phyloP scores from a whole-genome alignment of 441 rosid genomes.

The Brassica balearica region DNA sequence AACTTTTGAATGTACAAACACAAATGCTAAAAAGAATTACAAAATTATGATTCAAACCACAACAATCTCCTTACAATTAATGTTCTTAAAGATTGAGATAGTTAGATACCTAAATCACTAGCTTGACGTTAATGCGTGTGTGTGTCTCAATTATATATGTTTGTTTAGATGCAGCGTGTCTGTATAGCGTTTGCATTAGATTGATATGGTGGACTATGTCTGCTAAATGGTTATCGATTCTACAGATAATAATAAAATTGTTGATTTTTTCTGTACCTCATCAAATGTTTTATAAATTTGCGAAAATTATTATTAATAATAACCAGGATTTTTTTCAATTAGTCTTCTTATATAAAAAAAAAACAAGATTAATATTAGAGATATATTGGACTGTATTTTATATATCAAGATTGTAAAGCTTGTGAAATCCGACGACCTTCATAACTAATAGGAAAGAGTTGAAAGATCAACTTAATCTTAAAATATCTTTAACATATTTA shows the following conservation, averaged over 20 bases:
- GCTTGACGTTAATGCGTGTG: neutral
- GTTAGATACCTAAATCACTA: slow-evolving; percentile 1
- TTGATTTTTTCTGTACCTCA: neutral
- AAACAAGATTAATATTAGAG: neutral
- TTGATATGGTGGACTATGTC: neutral
- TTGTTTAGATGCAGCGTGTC: neutral
- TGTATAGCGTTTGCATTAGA: neutral
- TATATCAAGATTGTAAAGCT: too few species aligned
- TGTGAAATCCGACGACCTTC: too few species aligned
- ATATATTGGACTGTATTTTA: too few species aligned
- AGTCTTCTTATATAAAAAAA: neutral
- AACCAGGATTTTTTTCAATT: neutral
- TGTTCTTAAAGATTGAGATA: neutral
- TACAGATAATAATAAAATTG: neutral
- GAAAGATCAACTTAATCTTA: too few species aligned
- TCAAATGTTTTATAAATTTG: neutral
- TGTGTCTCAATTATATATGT: neutral
- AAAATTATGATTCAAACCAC: slow-evolving; percentile 7
- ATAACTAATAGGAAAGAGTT: too few species aligned
- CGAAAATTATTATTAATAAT: neutral
- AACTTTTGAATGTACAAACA: neutral
- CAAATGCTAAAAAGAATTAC: neutral
- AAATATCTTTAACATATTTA: too few species aligned
- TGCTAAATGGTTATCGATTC: neutral
- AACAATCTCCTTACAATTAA: neutral